A percentile compares a stretch with the other conserved stretches of the same genome.
Conservation (phyloP, 345 rosid genomes). For the Citrus hindsii region DNA sequence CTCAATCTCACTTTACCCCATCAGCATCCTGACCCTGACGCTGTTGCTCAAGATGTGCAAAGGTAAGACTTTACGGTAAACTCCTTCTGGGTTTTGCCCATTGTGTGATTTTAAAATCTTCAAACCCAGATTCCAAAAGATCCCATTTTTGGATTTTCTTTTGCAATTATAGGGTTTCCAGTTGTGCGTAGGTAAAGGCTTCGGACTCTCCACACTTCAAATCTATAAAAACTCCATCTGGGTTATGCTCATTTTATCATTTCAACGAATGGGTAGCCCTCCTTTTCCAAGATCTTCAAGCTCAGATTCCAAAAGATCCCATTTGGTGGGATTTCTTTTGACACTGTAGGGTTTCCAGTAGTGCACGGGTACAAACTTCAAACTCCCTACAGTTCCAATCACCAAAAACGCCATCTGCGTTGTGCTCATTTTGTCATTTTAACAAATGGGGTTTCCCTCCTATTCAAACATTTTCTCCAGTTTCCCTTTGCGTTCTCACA, state of each 20-base stretch:
- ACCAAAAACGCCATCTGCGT: slow-evolving; percentile 9
- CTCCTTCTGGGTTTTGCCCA: slow-evolving; percentile 9
- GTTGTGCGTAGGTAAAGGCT: neutral
- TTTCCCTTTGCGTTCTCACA: neutral
- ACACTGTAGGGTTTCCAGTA: neutral
- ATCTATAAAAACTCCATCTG: slow-evolving; percentile 3
- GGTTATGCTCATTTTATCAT: neutral
- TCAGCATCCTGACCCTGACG: slow-evolving; percentile 61
- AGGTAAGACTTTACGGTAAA: slow-evolving; percentile 27
- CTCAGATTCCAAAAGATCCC: neutral
- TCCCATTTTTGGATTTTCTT: neutral
- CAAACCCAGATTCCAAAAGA: neutral
- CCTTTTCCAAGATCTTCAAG: neutral
- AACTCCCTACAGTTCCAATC: neutral
- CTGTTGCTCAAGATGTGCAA: slow-evolving; percentile 45
- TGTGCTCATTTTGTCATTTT: neutral
- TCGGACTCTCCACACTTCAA: neutral
- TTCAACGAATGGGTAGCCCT: neutral
- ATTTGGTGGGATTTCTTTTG: neutral
- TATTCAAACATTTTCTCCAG: neutral
- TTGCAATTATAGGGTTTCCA: neutral
- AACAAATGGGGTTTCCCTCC: neutral
- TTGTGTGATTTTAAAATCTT: slow-evolving; percentile 2
- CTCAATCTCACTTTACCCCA: slow-evolving; percentile 50
- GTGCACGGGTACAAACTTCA: neutral